Percentiles rank a stretch among this genome's conserved stretches.
These are phyloP conservation scores for Thelonectria discophora DNA, from an alignment of 2,329 filamentous ascomycete genomes.

Conservation along the genomic window DNA sequence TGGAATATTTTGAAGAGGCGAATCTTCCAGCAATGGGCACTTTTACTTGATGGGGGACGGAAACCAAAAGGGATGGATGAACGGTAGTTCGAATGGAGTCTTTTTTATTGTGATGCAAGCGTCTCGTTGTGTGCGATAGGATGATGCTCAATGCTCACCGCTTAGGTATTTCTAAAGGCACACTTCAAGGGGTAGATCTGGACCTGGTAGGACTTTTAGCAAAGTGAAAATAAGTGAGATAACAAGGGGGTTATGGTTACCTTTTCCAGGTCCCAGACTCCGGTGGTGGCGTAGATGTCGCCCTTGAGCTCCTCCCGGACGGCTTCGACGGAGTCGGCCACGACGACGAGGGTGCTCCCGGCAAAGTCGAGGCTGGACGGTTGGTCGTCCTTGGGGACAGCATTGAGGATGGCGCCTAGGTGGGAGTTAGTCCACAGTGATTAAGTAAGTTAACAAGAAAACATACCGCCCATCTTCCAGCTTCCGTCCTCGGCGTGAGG, in stretches of 20 bases:
- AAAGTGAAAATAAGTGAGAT: background rate
- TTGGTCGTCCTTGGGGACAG: constrained; percentile 69
- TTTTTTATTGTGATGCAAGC: constrained; percentile 7
- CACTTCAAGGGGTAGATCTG: constrained; percentile 62
- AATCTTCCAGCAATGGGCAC: constrained; percentile 40
- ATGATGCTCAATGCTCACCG: background rate
- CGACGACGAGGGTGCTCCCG: constrained; percentile 75
- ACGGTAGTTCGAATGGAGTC: constrained; percentile 3
- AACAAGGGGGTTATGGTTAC: constrained; percentile 46
- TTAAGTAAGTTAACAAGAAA: background rate
- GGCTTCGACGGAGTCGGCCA: constrained; percentile 75
- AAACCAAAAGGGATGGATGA: constrained; percentile 14
- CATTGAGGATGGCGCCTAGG: constrained; percentile 72
- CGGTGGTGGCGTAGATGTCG: constrained; percentile 76
- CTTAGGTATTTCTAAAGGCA: constrained; percentile 48
- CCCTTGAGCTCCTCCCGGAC: constrained; percentile 71
- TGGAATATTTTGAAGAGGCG: constrained; percentile 29
- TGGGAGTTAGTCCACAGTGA: background rate
- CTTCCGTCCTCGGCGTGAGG: constrained; percentile 62
- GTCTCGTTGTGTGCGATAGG: too few relatives aligned
- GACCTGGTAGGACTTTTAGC: constrained; percentile 45
- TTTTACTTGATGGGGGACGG: constrained; percentile 10
- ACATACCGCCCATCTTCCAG: constrained; percentile 71
- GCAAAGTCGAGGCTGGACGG: constrained; percentile 71
- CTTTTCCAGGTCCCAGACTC: constrained; percentile 84